A percentile compares a stretch with the other conserved stretches of the same genome.
Conservation (phyloP, 371 early-diverging fungal species). For the Massospora cicadina region DNA sequence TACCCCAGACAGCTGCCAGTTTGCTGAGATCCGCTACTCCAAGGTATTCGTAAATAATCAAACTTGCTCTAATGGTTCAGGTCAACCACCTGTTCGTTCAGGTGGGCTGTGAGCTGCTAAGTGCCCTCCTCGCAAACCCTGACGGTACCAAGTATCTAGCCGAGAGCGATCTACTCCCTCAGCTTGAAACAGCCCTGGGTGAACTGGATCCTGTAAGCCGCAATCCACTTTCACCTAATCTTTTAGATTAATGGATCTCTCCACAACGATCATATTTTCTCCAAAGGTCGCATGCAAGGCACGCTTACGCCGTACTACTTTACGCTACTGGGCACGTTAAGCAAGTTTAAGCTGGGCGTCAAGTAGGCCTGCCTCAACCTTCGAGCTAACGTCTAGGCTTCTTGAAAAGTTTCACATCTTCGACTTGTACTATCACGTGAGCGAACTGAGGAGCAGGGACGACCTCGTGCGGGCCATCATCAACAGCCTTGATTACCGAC, state of each 20-base stretch:
- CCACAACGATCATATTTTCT: conserved; percentile 49
- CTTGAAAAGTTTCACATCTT: conserved; percentile 62
- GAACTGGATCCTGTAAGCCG: conserved; percentile 26
- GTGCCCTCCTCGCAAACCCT: conserved; percentile 17
- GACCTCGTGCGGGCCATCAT: conserved; percentile 64
- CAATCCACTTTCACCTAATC: neutral
- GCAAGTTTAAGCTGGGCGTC: conserved; percentile 43
- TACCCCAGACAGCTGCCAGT: conserved; percentile 50
- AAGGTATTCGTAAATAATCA: conserved; percentile 14
- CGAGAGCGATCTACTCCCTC: conserved; percentile 22
- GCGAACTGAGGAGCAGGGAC: conserved; percentile 60
- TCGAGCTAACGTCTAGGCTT: conserved; percentile 16
- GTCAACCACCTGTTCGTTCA: conserved; percentile 14
- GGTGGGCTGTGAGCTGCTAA: conserved; percentile 25
- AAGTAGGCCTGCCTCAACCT: conserved; percentile 16
- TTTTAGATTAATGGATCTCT: conserved; percentile 20
- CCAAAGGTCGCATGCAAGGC: conserved; percentile 49
- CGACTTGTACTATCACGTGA: conserved; percentile 57
- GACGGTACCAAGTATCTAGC: conserved; percentile 25
- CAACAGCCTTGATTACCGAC: conserved; percentile 50
- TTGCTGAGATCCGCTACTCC: conserved; percentile 38
- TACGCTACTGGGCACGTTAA: conserved; percentile 46
- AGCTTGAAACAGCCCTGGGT: conserved; percentile 24
- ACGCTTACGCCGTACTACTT: conserved; percentile 63
- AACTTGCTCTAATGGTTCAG: neutral